A percentile compares a stretch with the other conserved stretches of the same genome.
Conservation (phyloP, 441 rosid genomes). For the Populus hybrid region DNA sequence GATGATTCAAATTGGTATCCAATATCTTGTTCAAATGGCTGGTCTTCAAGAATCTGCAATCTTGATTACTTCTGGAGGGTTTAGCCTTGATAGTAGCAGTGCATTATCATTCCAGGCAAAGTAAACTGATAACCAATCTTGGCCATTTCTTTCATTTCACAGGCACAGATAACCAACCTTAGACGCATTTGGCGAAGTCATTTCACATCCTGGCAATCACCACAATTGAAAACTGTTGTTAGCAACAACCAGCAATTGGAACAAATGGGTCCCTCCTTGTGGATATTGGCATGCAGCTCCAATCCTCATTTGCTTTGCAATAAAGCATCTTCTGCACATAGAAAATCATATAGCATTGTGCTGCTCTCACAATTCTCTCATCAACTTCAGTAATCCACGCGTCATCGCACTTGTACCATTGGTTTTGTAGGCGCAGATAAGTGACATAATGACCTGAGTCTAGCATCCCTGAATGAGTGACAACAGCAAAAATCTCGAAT, state of each 20-base stretch:
- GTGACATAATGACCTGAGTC: conserved; percentile 86
- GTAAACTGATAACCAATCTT: background rate
- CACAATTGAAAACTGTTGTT: conserved; percentile 3
- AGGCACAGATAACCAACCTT: background rate
- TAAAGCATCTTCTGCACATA: conserved; percentile 70
- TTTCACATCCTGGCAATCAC: conserved; percentile 11
- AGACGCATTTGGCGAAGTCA: background rate
- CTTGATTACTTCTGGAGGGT: background rate
- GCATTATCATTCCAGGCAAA: no score
- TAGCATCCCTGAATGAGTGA: conserved; percentile 78
- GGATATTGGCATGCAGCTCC: conserved; percentile 36
- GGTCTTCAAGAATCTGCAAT: conserved; percentile 1
- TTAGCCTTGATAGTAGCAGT: background rate
- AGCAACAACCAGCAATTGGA: conserved; percentile 50
- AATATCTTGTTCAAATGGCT: conserved; percentile 4
- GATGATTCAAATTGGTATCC: background rate
- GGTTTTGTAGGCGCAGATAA: conserved; percentile 55
- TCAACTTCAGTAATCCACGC: conserved; percentile 89
- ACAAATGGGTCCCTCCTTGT: conserved; percentile 35
- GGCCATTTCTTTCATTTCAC: background rate
- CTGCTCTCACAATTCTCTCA: conserved; percentile 71
- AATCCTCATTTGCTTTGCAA: conserved; percentile 56
- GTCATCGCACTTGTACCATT: conserved; percentile 90
- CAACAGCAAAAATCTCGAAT: conserved; percentile 80
- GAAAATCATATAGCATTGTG: conserved; percentile 82